Evolutionary conservation across 768 basidiomycete genomes (phyloP), one percentile per base, ranked within the genome.

Genomic region (Tephrocybe sp.): DNA sequence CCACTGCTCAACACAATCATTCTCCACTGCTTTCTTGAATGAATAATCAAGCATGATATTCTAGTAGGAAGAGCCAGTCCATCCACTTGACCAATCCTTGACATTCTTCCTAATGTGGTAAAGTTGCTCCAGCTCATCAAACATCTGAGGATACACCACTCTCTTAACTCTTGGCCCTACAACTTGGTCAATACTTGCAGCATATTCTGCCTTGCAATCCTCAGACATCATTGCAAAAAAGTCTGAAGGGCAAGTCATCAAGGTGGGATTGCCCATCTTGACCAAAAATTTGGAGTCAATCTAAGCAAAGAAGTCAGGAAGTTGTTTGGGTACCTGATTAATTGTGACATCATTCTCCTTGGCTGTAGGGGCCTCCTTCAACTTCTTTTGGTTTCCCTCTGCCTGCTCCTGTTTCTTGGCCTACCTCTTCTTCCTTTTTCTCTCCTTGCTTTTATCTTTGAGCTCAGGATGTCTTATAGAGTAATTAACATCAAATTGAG

Each of bases 1-100:
- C 52, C 53, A 54, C 15, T 8, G 17, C 17, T 53, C 45, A 15
- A 53, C 24, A 25, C 32, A 17, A 15, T 38, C 20, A 17, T 21
- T 9, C 15, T 48, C 24, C 8, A 36, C n/a, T 15, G 46, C 46
- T 12, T 4, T 12, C 8, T 11, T 26, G 15, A 43, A 43, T n/a
- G 24, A 26, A 7, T n/a, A 14, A 21, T 43, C 42, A 30, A 43
- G 21, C 14, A 2, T 23, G 12, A 3, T 39, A 12, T 21, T 21
- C 38, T 17, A 39, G 20, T 39, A 20, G 38, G 38, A 11, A 9
- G 38, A 6, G 20, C 38, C 38, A 39, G 6, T 20, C 38, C 38
- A 39, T 20, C 38, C 20, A 21, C 38, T 39, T 7, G 20, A 39
- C 38, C 38, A 39, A 17, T 39, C 6, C 3, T 20, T 21, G 8